phyloP scores from a whole-genome alignment of 495 filamentous ascomycete species.

The Penicillium canescens region DNA sequence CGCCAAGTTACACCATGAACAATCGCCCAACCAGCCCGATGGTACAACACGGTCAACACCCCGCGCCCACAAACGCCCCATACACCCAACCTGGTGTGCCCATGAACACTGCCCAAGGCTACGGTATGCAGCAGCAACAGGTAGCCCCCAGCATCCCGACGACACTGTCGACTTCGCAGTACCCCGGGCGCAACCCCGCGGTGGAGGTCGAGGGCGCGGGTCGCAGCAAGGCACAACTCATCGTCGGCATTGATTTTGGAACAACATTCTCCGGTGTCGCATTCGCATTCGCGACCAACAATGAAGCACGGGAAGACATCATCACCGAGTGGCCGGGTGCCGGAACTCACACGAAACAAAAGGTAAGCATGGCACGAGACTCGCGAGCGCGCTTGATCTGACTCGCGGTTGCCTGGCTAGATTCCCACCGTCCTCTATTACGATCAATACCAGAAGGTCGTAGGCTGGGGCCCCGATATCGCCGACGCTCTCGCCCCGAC shows the following conservation, averaged over 20 bases:
- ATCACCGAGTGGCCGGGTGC: constrained; percentile 81
- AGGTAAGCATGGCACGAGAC: constrained; percentile 44
- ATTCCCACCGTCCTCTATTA: constrained; percentile 82
- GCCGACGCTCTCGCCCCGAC: constrained; percentile 76
- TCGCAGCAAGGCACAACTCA: constrained; percentile 68
- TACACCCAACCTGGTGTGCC: constrained; percentile 55
- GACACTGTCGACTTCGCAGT: constrained; percentile 41
- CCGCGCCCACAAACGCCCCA: constrained; percentile 60
- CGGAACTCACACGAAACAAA: constrained; percentile 75
- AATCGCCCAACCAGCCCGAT: constrained; percentile 60
- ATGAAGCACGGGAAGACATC: constrained; percentile 74
- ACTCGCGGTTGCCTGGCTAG: constrained; percentile 34
- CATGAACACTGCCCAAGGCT: constrained; percentile 52
- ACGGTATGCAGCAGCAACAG: constrained; percentile 44
- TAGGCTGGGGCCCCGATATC: constrained; percentile 80
- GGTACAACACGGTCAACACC: constrained; percentile 66
- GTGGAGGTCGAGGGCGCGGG: constrained; percentile 86
- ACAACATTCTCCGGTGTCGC: constrained; percentile 81
- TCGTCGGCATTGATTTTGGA: constrained; percentile 74
- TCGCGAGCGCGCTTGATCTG: neutral
- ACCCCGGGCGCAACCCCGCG: constrained; percentile 50
- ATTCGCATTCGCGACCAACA: constrained; percentile 77
- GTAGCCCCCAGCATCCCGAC: constrained; percentile 44
- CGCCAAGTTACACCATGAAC: constrained; percentile 71
- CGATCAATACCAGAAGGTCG: constrained; percentile 79